Conservation (phyloP, 1,139 yeast genomes). For the Magnusiomyces suaveolens region DNA sequence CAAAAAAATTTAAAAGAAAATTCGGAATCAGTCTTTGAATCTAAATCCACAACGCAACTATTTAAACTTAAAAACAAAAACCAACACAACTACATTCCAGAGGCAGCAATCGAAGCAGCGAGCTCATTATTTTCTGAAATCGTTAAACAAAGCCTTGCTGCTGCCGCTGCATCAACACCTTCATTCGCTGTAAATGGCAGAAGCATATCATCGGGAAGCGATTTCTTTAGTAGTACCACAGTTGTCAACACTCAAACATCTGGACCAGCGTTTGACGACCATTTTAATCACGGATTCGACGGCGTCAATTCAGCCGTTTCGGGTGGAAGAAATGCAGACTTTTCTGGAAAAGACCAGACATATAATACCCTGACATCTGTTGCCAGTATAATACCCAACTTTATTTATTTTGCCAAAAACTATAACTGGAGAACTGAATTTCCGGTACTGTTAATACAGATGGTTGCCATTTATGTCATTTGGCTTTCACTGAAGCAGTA, state of each 20-base stretch:
- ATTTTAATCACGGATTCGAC: background rate
- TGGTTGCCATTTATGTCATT: constrained; percentile 27
- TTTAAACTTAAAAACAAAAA: background rate
- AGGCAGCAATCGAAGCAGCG: background rate
- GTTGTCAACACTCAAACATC: background rate
- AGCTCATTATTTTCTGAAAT: background rate
- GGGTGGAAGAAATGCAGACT: background rate
- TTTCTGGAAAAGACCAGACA: constrained; percentile 2
- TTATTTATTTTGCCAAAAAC: constrained; percentile 20
- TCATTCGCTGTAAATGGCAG: background rate
- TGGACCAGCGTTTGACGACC: background rate
- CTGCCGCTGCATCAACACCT: background rate
- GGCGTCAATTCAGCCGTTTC: background rate
- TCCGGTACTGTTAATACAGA: constrained; percentile 23
- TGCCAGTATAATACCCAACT: constrained; percentile 19
- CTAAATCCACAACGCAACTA: background rate
- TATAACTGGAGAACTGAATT: constrained; percentile 27
- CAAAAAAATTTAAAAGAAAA: background rate
- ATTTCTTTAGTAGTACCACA: background rate
- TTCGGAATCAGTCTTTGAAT: background rate
- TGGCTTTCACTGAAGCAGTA: constrained; percentile 19
- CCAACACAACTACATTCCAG: background rate
- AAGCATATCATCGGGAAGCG: background rate
- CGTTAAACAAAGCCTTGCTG: background rate
- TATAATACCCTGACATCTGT: constrained; percentile 23